These are phyloP conservation scores for Yamadazyma triangularis DNA, from an alignment of 1,139 yeast genomes.

Conservation along the genomic window DNA sequence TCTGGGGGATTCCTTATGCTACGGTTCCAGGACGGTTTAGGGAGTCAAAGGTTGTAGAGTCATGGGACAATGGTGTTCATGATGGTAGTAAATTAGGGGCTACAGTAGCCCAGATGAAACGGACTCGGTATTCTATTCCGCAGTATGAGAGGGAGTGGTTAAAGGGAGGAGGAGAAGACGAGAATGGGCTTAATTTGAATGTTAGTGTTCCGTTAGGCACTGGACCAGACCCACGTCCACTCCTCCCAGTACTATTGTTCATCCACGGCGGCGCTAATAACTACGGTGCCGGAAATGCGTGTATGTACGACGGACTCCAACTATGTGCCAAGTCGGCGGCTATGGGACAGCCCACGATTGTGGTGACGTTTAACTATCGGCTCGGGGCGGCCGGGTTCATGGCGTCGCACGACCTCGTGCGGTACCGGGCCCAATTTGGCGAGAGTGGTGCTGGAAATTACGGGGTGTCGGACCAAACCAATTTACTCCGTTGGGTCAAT, in stretches of 20 bases:
- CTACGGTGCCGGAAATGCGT: constrained; percentile 10
- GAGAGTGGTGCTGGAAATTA: constrained; percentile 7
- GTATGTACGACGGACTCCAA: constrained; percentile 10
- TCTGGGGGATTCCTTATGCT: constrained; percentile 10
- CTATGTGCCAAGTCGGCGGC: constrained; percentile 7
- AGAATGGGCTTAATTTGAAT: constrained; percentile 5
- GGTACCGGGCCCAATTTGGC: constrained; percentile 4
- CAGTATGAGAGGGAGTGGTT: constrained; percentile 7
- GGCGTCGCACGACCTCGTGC: constrained; percentile 4
- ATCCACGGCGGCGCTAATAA: constrained; percentile 14
- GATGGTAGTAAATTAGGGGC: constrained; percentile 10
- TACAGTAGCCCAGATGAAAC: constrained; percentile 7
- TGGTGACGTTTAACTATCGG: constrained; percentile 6
- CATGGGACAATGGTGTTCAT: constrained; percentile 4
- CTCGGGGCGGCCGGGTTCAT: constrained; percentile 7
- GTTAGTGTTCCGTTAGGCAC: constrained; percentile 4
- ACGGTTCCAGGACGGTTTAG: constrained; percentile 11
- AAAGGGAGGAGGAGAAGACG: constrained; percentile 3
- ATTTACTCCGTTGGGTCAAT: constrained; percentile 6
- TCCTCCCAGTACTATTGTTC: constrained; percentile 12
- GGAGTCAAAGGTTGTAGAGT: constrained; percentile 7
- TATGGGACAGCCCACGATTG: constrained; percentile 7
- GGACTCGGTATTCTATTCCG: constrained; percentile 9
- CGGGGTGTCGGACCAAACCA: constrained; percentile 7
- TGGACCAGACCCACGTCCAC: no score